These are phyloP conservation scores for Kazachstania psychrophila DNA, from an alignment of 805 yeast species.

Conservation along the genomic window DNA sequence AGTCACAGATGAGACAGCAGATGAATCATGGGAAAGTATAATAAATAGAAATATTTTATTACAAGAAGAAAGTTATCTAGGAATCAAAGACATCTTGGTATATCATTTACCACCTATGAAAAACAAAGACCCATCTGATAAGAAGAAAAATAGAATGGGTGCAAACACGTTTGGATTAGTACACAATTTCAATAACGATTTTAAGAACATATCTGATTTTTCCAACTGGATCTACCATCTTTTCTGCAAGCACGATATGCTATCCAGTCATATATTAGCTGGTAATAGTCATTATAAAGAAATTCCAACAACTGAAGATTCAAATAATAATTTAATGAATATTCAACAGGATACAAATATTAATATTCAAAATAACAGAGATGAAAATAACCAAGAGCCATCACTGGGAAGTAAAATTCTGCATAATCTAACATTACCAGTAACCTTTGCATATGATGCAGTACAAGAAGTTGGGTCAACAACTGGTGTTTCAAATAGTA, in stretches of 20 bases:
- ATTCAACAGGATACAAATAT: slow-evolving; percentile 1
- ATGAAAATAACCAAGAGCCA: neutral
- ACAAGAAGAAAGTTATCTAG: slow-evolving; percentile 23
- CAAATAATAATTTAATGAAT: slow-evolving; percentile 4
- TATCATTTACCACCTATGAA: slow-evolving; percentile 22
- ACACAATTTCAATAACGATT: slow-evolving; percentile 19
- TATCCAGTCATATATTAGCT: slow-evolving; percentile 23
- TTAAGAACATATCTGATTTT: slow-evolving; percentile 17
- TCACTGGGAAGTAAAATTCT: slow-evolving; percentile 10
- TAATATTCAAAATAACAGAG: slow-evolving; percentile 1
- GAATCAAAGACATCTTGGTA: slow-evolving; percentile 24
- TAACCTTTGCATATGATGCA: slow-evolving; percentile 28
- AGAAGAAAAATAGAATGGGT: slow-evolving; percentile 5
- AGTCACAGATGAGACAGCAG: neutral
- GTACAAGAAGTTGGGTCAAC: slow-evolving; percentile 29
- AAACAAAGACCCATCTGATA: neutral
- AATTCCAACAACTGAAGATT: slow-evolving; percentile 8
- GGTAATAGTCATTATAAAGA: slow-evolving; percentile 25
- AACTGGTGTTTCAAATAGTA: slow-evolving; percentile 26
- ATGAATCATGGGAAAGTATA: slow-evolving; percentile 21
- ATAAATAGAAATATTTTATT: slow-evolving; percentile 21
- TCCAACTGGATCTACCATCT: slow-evolving; percentile 29
- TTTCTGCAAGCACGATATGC: slow-evolving; percentile 18
- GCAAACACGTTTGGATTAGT: slow-evolving; percentile 23
- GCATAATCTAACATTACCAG: slow-evolving; percentile 26